Percentiles rank a stretch among this genome's conserved stretches.
phyloP scores from a whole-genome alignment of 306 rosid genomes.

The Mucuna pruriens region DNA sequence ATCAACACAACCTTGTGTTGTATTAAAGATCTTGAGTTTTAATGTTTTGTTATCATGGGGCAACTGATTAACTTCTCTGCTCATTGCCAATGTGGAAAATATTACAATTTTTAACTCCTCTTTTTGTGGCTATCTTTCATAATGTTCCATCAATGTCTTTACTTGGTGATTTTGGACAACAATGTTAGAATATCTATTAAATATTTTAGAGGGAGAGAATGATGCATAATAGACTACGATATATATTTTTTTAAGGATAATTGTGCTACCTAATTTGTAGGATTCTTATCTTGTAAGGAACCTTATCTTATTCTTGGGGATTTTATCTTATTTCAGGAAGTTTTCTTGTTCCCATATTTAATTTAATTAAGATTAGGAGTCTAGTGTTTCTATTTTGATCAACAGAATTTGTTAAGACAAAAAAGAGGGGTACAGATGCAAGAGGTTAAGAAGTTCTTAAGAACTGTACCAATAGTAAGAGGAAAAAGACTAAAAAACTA shows the following conservation, averaged over 20 bases:
- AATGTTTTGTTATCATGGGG: neutral
- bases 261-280: neutral
- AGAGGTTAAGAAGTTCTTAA: neutral
- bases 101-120: neutral
- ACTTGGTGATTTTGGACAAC: neutral
- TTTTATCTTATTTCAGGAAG: neutral
- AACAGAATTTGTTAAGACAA: neutral
- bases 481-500: neutral
- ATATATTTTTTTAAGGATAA: neutral
- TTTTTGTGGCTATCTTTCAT: neutral
- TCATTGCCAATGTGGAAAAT: neutral
- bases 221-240: conserved; percentile 1
- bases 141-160: neutral
- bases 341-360: neutral
- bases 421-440: neutral
- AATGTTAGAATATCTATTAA: neutral
- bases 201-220: conserved; percentile 18
- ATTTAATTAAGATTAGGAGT: neutral
- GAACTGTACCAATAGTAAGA: neutral
- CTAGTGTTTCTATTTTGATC: neutral
- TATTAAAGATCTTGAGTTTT: neutral
- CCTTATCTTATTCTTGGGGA: neutral
- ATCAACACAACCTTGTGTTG: neutral
- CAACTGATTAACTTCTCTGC: neutral
- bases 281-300: neutral